Evolutionary conservation across 2,329 filamentous ascomycete species (phyloP).

Genomic region (Beauveria sp.): DNA sequence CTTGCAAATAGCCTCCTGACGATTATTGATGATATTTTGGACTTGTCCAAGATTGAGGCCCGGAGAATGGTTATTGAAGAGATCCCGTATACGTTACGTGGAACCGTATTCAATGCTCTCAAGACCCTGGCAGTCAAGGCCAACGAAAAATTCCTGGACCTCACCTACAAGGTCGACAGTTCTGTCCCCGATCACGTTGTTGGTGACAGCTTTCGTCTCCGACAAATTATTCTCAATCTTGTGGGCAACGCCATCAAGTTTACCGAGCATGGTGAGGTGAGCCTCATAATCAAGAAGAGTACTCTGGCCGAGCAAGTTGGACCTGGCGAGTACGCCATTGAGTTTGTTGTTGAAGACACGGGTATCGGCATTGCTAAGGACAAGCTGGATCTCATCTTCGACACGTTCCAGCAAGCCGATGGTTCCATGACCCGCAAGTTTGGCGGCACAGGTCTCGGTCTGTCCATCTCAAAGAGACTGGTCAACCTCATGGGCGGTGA

Average conservation of each 20-base stretch:
- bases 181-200: slow-evolving; percentile 92
- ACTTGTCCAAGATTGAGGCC: slow-evolving; percentile 79
- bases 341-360: slow-evolving; percentile 93
- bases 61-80: slow-evolving; percentile 98
- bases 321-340: slow-evolving; percentile 78
- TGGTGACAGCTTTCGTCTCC: slow-evolving; percentile 90
- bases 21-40: slow-evolving; percentile 82
- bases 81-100: slow-evolving; percentile 89
- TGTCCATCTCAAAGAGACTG: slow-evolving; percentile 91
- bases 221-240: slow-evolving; percentile 94
- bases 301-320: slow-evolving; percentile 56
- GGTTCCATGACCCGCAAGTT: slow-evolving; percentile 95
- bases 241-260: slow-evolving; percentile 99
- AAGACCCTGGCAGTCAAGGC: slow-evolving; percentile 97
- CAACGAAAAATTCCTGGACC: slow-evolving; percentile 87
- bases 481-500: slow-evolving; percentile 95
- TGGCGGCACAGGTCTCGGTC: slow-evolving; percentile 84
- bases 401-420: slow-evolving; percentile 97
- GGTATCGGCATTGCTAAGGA: slow-evolving; percentile 94
- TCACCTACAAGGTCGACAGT: slow-evolving; percentile 89
- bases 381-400: slow-evolving; percentile 95
- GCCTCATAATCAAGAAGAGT: slow-evolving; percentile 73
- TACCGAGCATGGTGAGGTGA: slow-evolving; percentile 93
- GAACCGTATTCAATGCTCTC: slow-evolving; percentile 92
- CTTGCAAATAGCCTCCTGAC: slow-evolving; percentile 92